A percentile compares a stretch with the other conserved stretches of the same genome.
Evolutionary conservation across 2,329 filamentous ascomycete genomes (phyloP).

Genomic region (Fusarium sp.): DNA sequence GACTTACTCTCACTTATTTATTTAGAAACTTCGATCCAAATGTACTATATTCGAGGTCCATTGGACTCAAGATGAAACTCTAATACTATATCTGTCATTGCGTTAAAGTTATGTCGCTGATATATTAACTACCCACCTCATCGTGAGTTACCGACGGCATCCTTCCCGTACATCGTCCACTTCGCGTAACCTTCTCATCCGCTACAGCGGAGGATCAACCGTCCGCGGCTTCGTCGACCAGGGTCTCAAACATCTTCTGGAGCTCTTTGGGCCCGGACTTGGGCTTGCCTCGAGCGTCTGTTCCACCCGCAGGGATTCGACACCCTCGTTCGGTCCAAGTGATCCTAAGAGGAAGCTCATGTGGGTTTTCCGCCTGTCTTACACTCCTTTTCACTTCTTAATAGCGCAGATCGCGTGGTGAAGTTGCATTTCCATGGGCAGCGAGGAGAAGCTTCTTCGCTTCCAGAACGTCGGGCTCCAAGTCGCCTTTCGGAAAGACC

Average conservation of each 20-base stretch:
- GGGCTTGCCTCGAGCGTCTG: slow-evolving; percentile 16
- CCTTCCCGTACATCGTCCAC: slow-evolving; percentile 23
- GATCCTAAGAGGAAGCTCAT: slow-evolving; percentile 44
- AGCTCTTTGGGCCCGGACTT: slow-evolving; percentile 1
- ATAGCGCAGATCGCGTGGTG: slow-evolving; percentile 15
- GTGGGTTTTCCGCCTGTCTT: slow-evolving; percentile 15
- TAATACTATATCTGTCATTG: neutral
- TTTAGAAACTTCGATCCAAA: neutral
- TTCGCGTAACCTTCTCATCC: neutral
- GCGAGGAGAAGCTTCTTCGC: slow-evolving; percentile 14
- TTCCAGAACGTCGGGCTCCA: slow-evolving; percentile 31
- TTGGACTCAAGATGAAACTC: neutral
- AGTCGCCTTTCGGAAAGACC: slow-evolving; percentile 23
- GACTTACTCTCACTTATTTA: neutral
- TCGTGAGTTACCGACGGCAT: slow-evolving; percentile 12
- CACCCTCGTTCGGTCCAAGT: slow-evolving; percentile 16
- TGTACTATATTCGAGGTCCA: neutral
- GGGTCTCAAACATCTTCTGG: slow-evolving; percentile 18
- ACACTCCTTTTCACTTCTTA: slow-evolving; percentile 12
- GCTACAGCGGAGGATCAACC: slow-evolving; percentile 24
- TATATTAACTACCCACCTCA: slow-evolving; percentile 14
- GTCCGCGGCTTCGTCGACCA: slow-evolving; percentile 15
- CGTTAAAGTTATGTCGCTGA: slow-evolving; percentile 19
- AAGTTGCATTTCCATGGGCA: slow-evolving; percentile 10
- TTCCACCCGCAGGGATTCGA: slow-evolving; percentile 23